Conservation (phyloP, 2,329 filamentous ascomycete genomes). For the Fusarium tricinctum region DNA sequence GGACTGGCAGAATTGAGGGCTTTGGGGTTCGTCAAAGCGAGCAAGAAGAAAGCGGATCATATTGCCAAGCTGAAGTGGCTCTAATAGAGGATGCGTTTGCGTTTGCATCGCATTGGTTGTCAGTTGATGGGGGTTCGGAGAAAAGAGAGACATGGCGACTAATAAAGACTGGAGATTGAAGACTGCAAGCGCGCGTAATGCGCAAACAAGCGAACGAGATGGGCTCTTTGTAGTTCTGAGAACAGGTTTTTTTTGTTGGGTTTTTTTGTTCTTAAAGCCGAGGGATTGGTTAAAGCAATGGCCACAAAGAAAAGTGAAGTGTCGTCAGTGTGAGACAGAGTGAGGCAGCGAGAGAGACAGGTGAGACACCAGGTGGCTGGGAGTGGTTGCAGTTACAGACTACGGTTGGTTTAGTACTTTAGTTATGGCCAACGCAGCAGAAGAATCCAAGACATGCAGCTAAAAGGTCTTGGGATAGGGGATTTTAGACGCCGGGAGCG, state of each 20-base stretch:
- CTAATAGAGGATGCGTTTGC: conserved; percentile 45
- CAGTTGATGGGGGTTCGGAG: conserved; percentile 20
- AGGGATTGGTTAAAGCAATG: conserved; percentile 23
- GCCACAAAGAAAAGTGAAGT: conserved; percentile 14
- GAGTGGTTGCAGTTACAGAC: conserved; percentile 21
- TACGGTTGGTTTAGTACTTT: not conserved
- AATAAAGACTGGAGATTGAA: conserved; percentile 10
- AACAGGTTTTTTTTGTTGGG: conserved; percentile 13
- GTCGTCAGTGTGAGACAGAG: conserved; percentile 47
- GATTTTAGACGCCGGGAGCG: conserved; percentile 44
- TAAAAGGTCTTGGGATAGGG: conserved; percentile 5
- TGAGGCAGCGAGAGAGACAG: no score
- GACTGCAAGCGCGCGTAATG: conserved; percentile 13
- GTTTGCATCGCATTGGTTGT: conserved; percentile 24
- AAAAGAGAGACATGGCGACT: conserved; percentile 34
- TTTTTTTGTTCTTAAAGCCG: not conserved
- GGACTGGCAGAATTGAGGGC: conserved; percentile 86
- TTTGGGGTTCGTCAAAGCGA: conserved; percentile 89
- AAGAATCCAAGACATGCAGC: conserved; percentile 43
- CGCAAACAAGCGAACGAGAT: not conserved
- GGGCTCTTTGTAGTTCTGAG: conserved; percentile 21
- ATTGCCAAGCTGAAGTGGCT: conserved; percentile 90
- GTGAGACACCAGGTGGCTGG: conserved; percentile 48
- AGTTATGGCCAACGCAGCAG: conserved; percentile 41
- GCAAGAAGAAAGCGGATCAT: conserved; percentile 92